Evolutionary conservation across 257 asterid species (phyloP).

Genomic region (Salvia hispanica): DNA sequence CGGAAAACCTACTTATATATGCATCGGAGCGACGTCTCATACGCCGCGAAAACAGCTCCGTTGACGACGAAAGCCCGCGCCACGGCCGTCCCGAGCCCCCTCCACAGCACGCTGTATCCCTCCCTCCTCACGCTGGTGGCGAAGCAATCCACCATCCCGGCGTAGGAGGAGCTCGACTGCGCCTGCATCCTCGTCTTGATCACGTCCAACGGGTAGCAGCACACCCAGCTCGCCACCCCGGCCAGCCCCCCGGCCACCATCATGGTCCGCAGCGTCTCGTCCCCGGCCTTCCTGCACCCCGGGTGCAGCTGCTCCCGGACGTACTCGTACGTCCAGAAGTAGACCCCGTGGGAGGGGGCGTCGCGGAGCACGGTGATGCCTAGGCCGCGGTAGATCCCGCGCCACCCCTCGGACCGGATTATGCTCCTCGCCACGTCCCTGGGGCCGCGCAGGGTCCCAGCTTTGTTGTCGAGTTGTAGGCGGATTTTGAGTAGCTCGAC

Average conservation of each 20-base stretch:
- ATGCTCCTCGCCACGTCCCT: constrained; percentile 47
- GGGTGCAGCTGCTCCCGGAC: constrained; percentile 65
- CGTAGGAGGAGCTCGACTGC: constrained; percentile 35
- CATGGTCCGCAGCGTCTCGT: constrained; percentile 60
- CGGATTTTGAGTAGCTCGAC: constrained; percentile 81
- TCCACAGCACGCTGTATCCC: constrained; percentile 64
- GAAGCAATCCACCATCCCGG: constrained; percentile 64
- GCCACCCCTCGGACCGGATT: constrained; percentile 48
- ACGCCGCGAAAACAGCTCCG: constrained; percentile 69
- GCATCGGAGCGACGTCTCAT: constrained; percentile 65
- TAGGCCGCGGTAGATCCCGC: constrained; percentile 67
- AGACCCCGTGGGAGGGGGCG: constrained; percentile 68
- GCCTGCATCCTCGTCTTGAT: constrained; percentile 80
- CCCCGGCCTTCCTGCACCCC: constrained; percentile 60
- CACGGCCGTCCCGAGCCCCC: constrained; percentile 73
- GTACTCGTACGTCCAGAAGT: constrained; percentile 73
- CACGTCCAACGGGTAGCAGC: constrained; percentile 76
- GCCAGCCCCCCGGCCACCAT: constrained; percentile 75
- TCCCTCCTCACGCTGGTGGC: constrained; percentile 48
- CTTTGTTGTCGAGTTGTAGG: constrained; percentile 51
- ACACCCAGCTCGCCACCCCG: constrained; percentile 75
- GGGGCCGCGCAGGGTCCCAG: constrained; percentile 48
- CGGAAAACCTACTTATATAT: constrained; percentile 20
- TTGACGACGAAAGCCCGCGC: constrained; percentile 75
- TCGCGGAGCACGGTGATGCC: constrained; percentile 70